Conservation (phyloP, 73 alveolate species). For the Tetrahymena elliotti region DNA sequence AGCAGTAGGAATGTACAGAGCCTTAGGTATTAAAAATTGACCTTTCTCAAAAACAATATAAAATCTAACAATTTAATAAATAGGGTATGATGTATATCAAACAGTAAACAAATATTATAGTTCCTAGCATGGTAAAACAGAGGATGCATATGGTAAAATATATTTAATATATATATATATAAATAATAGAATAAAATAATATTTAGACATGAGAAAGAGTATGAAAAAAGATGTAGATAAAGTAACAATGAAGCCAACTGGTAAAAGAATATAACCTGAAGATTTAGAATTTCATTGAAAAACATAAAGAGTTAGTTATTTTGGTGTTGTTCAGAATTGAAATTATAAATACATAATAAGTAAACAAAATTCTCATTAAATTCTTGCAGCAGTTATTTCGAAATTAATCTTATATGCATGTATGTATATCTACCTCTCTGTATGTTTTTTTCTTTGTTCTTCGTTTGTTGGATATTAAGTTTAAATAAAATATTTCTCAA, state of each 20-base stretch:
- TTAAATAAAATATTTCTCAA: not conserved
- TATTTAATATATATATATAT: not conserved
- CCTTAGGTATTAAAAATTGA: conserved; percentile 9
- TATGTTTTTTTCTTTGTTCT: too few species aligned
- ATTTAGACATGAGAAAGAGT: conserved; percentile 92
- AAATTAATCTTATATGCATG: too few species aligned
- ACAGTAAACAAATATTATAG: conserved; percentile 79
- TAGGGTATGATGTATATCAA: conserved; percentile 84
- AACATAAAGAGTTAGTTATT: not conserved
- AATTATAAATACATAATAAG: not conserved
- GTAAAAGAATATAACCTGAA: conserved; percentile 74
- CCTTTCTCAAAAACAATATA: not conserved
- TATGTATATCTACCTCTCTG: too few species aligned
- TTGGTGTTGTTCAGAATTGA: too few species aligned
- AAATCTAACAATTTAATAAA: not conserved
- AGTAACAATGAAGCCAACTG: conserved; percentile 68
- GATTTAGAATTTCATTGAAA: conserved; percentile 77
- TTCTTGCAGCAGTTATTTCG: not conserved
- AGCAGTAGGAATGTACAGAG: conserved; percentile 89
- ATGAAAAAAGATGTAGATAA: conserved; percentile 83
- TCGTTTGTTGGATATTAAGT: too few species aligned
- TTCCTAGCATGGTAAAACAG: conserved; percentile 78
- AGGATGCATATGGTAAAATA: conserved; percentile 73
- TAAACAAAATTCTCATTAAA: too few species aligned
- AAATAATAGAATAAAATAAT: not conserved